These are phyloP conservation scores for Corynespora cassiicola DNA, from an alignment of 2,329 filamentous ascomycete genomes.

Conservation along the genomic window DNA sequence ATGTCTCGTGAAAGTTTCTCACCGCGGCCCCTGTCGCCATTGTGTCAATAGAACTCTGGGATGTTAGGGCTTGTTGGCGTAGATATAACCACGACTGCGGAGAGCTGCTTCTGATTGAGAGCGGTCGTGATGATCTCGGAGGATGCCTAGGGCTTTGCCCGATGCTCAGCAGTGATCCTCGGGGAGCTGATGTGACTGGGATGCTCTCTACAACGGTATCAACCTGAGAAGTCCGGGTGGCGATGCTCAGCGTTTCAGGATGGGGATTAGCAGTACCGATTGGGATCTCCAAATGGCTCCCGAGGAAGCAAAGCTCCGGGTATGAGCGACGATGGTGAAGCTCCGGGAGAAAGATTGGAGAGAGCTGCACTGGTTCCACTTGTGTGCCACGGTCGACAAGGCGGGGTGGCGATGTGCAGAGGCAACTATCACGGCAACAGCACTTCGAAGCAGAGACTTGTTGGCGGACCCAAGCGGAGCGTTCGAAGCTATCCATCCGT, in stretches of 20 bases:
- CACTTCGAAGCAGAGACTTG: constrained; percentile 24
- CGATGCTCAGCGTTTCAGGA: constrained; percentile 12
- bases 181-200: constrained; percentile 7
- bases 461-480: constrained; percentile 20
- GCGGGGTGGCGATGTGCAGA: constrained; percentile 2
- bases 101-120: too few species aligned
- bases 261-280: constrained; percentile 2
- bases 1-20: too few species aligned
- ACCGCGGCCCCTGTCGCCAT: too few species aligned
- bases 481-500: constrained; percentile 17
- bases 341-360: background rate
- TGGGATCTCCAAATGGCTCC: constrained; percentile 3
- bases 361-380: constrained; percentile 1
- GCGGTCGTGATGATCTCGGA: too few species aligned
- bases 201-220: constrained; percentile 12
- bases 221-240: constrained; percentile 13
- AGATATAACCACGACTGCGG: too few species aligned
- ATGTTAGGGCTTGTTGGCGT: too few species aligned
- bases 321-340: constrained; percentile 6
- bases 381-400: constrained; percentile 8
- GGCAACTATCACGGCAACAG: constrained; percentile 3
- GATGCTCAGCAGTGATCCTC: too few species aligned
- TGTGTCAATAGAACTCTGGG: too few species aligned
- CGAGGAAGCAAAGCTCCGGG: constrained; percentile 7
- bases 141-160: too few species aligned